Base-by-base conservation (phyloP, 495 filamentous ascomycete species). In the Pseudevernia furfuracea region DNA sequence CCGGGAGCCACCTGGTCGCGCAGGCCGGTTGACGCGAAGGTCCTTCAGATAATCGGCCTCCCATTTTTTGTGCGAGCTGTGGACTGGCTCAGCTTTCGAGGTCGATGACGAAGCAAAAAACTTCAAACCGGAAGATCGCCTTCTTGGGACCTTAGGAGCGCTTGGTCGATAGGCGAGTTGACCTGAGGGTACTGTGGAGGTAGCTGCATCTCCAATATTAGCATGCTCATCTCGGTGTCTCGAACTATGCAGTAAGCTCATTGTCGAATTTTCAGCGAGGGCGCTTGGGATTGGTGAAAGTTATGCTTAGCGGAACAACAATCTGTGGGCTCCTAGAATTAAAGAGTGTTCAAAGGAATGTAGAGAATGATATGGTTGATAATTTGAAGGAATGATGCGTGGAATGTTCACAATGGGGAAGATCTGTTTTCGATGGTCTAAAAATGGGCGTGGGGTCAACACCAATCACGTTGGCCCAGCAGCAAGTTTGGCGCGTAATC, bases 41-140 rank as follows among this genome's bases (percentile, higher is more conserved):
- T 89, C 87, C 67, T 87, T 83, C 41, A 97, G 80, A 71, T 95
- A 96, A 38, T 81, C 79, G 67, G 89, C 91, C 87, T 74, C 66
- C 70, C 55, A 72, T 65, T 52, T 52, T 69, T 78, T 72, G 70
- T 76, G 69, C 62, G 65, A 74, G 63, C 63, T 64, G 32, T 30
- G 44, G 37, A 59, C 52, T 48, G 52, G 23, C 58, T 60, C 65
- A 62, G 69, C 70, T 46, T 68, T 69, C 60, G 68, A 39, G 57
- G 64, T 69, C 62, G 71, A 66, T 65, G 65, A 73, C n/a, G 63
- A 64, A 36, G 62, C 60, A 59, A 67, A 68, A 60, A 75, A 70
- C 48, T 69, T 71, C 55, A 73, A 52, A 28, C 70, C 69, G 9
- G 71, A 71, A 43, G 70, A 67, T 6, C 62, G 65, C 43, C 63